These are phyloP conservation scores for Gaeumannomyces sp. DNA, from an alignment of 2,329 filamentous ascomycete genomes.

Conservation along the genomic window DNA sequence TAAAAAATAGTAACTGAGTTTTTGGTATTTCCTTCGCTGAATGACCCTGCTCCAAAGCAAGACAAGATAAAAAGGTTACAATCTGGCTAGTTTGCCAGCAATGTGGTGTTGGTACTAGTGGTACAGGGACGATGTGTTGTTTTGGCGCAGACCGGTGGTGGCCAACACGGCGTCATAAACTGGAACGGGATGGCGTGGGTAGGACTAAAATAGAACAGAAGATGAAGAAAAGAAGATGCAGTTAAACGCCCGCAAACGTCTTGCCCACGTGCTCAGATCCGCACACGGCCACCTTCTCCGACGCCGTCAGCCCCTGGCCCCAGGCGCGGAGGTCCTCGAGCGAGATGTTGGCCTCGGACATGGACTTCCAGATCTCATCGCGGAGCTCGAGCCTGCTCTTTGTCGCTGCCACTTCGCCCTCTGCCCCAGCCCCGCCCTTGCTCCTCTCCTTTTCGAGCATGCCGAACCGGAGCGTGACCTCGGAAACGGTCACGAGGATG, in stretches of 20 bases:
- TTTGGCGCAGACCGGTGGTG: too few species aligned
- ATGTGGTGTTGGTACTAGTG: background rate
- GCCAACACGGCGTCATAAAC: background rate
- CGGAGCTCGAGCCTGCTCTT: constrained; percentile 6
- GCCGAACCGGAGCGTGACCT: constrained; percentile 80
- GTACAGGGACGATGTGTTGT: background rate
- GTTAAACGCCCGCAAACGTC: constrained; percentile 18
- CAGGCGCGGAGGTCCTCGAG: constrained; percentile 18
- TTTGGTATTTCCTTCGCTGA: background rate
- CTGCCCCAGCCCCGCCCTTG: constrained; percentile 13
- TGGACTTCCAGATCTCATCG: background rate
- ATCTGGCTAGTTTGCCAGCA: background rate
- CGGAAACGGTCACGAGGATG: constrained; percentile 84
- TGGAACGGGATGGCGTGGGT: background rate
- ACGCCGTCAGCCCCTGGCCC: constrained; percentile 15
- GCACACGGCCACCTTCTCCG: constrained; percentile 17
- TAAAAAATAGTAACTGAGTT: background rate
- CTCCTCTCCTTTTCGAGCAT: constrained; percentile 51
- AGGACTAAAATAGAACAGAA: background rate
- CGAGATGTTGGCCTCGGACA: constrained; percentile 12
- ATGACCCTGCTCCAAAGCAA: background rate
- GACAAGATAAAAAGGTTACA: background rate
- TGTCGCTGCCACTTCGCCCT: background rate
- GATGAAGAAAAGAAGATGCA: background rate
- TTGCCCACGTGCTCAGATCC: constrained; percentile 16